These are phyloP conservation scores for Fusarium sterilihyphosum DNA, from an alignment of 2,329 filamentous ascomycete species.

Conservation along the genomic window DNA sequence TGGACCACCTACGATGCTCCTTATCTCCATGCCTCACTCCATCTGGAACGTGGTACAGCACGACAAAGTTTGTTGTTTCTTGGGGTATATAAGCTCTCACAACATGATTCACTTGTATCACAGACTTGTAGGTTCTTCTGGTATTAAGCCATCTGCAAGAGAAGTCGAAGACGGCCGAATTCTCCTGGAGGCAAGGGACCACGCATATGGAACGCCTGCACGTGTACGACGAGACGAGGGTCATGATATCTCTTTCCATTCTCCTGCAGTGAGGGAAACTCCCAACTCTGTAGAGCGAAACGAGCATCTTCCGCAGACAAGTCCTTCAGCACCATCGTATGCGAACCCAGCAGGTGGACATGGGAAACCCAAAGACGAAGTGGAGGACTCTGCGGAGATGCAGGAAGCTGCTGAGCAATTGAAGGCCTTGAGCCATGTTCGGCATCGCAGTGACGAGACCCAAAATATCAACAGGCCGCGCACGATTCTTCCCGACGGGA, in stretches of 20 bases:
- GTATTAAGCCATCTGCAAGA: conserved; percentile 58
- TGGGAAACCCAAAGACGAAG: conserved; percentile 49
- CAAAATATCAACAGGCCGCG: conserved; percentile 45
- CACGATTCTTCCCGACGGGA: conserved; percentile 53
- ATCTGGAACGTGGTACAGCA: conserved; percentile 73
- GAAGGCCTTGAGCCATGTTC: conserved; percentile 71
- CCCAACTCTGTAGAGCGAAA: conserved; percentile 36
- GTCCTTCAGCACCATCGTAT: conserved; percentile 39
- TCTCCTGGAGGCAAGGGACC: conserved; percentile 63
- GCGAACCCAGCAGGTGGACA: conserved; percentile 32
- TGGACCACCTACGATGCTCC: conserved; percentile 71
- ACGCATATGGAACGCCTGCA: conserved; percentile 50
- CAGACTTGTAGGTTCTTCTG: conserved; percentile 60
- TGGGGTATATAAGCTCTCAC: conserved; percentile 73
- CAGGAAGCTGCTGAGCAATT: conserved; percentile 74
- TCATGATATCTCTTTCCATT: conserved; percentile 39
- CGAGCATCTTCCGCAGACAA: conserved; percentile 43
- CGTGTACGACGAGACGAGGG: conserved; percentile 45
- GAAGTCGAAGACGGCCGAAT: conserved; percentile 68
- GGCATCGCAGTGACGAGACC: conserved; percentile 62
- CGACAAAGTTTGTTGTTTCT: conserved; percentile 72
- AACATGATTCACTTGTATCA: conserved; percentile 74
- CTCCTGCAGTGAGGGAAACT: conserved; percentile 39
- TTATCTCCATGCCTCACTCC: conserved; percentile 72
- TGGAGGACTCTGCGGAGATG: conserved; percentile 74